Evolutionary conservation across 148 eudicot genomes (phyloP).

Genomic region (Cornus suecica): DNA sequence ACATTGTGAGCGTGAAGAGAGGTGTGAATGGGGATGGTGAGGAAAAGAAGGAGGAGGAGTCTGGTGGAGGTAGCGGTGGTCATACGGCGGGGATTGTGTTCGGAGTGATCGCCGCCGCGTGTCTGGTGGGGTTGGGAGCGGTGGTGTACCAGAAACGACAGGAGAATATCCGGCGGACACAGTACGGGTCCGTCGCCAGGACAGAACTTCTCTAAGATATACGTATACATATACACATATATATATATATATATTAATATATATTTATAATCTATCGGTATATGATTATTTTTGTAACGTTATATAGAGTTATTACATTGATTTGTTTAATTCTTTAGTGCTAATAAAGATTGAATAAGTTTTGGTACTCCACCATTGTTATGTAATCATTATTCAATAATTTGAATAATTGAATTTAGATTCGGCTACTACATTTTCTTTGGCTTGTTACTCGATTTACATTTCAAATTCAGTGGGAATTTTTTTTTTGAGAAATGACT

Average conservation of each 20-base stretch:
- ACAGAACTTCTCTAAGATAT: conserved; percentile 27
- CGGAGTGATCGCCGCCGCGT: conserved; percentile 32
- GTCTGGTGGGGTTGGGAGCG: conserved; percentile 26
- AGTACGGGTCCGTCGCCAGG: conserved; percentile 41
- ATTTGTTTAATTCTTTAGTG: conserved; percentile 5
- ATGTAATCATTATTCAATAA: too few species aligned
- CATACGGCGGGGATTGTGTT: conserved; percentile 37
- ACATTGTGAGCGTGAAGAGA: not conserved
- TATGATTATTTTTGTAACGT: too few species aligned
- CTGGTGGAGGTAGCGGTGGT: conserved; percentile 30
- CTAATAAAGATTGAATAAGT: not conserved
- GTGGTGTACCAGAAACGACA: conserved; percentile 40
- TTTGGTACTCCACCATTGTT: not conserved
- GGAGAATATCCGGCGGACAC: conserved; percentile 40
- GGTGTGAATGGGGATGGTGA: not conserved
- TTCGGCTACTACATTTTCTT: too few species aligned
- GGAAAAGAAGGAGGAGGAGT: not conserved
- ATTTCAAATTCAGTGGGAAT: too few species aligned
- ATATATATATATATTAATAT: not conserved
- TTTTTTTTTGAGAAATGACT: too few species aligned
- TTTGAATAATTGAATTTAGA: too few species aligned
- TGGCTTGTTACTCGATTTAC: too few species aligned
- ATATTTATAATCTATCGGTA: not conserved
- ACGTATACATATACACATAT: too few species aligned
- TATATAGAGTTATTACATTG: not conserved